phyloP scores from a whole-genome alignment of 78 protist genomes.

The Dictyostelium capitatum region DNA sequence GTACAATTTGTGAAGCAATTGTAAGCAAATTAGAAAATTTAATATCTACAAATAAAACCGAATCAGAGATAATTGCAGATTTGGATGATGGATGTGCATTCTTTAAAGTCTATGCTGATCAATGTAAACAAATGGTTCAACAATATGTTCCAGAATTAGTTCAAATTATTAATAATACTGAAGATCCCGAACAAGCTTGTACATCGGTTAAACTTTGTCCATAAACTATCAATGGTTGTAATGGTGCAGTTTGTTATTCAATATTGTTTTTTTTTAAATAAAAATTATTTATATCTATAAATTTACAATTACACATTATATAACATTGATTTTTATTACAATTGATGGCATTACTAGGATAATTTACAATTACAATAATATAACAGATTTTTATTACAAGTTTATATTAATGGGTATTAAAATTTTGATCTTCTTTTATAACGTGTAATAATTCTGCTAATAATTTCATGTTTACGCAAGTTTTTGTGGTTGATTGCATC shows the following conservation, averaged over 20 bases:
- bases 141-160: constrained; percentile 32
- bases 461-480: background rate
- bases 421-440: background rate
- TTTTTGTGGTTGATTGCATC: background rate
- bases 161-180: background rate
- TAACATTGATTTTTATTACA: too few relatives aligned
- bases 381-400: too few relatives aligned
- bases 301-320: too few relatives aligned
- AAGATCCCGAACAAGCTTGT: constrained; percentile 39
- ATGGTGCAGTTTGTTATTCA: too few relatives aligned
- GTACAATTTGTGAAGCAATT: constrained; percentile 11
- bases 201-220: background rate
- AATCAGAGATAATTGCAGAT: constrained; percentile 19
- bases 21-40: constrained; percentile 19
- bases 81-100: constrained; percentile 8
- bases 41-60: background rate
- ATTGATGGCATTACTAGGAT: too few relatives aligned
- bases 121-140: constrained; percentile 30
- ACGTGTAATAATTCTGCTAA: constrained; percentile 5
- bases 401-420: too few relatives aligned
- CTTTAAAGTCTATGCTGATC: background rate
- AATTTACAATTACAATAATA: too few relatives aligned
- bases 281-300: too few relatives aligned
- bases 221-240: too few relatives aligned
- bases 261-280: too few relatives aligned